Conservation (phyloP, 2,329 filamentous ascomycete species). For the Chaetomiaceae sp. region DNA sequence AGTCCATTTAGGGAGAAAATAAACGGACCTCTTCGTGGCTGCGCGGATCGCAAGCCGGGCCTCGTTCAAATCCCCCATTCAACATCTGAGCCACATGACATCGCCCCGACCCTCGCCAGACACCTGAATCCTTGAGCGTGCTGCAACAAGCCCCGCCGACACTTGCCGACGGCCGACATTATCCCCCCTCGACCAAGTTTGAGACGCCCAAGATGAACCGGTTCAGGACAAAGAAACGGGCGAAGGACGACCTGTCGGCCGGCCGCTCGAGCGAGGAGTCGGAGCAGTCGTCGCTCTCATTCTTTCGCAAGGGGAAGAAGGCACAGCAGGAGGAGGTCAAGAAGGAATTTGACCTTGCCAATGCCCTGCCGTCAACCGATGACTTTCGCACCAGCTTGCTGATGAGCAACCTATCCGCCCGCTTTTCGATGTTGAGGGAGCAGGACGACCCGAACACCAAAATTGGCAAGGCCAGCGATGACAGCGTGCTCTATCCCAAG, state of each 20-base stretch:
- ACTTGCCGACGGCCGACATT: neutral
- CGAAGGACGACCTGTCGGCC: slow-evolving; percentile 49
- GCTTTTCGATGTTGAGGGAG: slow-evolving; percentile 94
- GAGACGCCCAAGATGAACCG: slow-evolving; percentile 60
- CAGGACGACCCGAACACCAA: slow-evolving; percentile 88
- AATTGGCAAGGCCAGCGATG: slow-evolving; percentile 90
- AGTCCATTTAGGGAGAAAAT: neutral
- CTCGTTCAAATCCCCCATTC: neutral
- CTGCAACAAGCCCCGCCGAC: neutral
- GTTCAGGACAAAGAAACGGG: slow-evolving; percentile 70
- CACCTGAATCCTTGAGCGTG: neutral
- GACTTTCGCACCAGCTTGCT: slow-evolving; percentile 93
- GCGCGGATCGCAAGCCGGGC: too few species aligned
- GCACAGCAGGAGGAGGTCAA: slow-evolving; percentile 53
- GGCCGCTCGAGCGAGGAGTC: slow-evolving; percentile 50
- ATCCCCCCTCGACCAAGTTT: neutral
- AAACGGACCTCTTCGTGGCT: too few species aligned
- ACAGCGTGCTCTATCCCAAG: slow-evolving; percentile 83
- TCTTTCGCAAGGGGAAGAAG: slow-evolving; percentile 54
- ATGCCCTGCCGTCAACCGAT: slow-evolving; percentile 73
- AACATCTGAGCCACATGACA: neutral
- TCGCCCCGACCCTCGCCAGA: neutral
- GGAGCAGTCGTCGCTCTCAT: slow-evolving; percentile 45
- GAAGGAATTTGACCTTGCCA: slow-evolving; percentile 65
- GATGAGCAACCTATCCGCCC: slow-evolving; percentile 89